These are phyloP conservation scores for Sphagnum magellanicum DNA, from an alignment of 228 moss, liverwort and hornwort species.

Conservation along the genomic window DNA sequence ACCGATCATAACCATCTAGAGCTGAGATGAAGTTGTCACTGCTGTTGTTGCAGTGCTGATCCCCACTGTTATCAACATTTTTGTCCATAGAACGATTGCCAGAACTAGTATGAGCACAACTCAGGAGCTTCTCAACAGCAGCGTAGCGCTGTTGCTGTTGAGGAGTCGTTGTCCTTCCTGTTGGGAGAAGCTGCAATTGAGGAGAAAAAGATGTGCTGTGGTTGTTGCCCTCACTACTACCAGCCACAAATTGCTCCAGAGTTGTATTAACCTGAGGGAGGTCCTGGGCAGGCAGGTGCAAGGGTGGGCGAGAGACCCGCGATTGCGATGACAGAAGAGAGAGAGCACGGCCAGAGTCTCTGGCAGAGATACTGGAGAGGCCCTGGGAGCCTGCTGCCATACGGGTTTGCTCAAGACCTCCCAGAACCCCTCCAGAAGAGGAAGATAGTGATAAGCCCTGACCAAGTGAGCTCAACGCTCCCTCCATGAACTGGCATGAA, in stretches of 20 bases:
- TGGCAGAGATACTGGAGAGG: conserved; percentile 74
- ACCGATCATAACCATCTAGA: conserved; percentile 48
- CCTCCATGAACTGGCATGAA: conserved; percentile 50
- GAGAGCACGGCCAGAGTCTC: conserved; percentile 99
- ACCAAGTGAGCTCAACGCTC: conserved; percentile 51
- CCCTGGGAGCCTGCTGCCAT: conserved; percentile 47
- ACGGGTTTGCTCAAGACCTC: conserved; percentile 30
- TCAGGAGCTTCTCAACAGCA: conserved; percentile 50
- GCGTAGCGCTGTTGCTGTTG: conserved; percentile 25
- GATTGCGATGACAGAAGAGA: conserved; percentile 99
- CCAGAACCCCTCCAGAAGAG: conserved; percentile 36
- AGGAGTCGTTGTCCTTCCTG: conserved; percentile 22
- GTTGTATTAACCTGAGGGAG: conserved; percentile 38
- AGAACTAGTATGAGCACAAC: not conserved
- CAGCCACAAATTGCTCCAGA: conserved; percentile 59
- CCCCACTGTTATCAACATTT: conserved; percentile 18
- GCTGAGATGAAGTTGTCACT: conserved; percentile 33
- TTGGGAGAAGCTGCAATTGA: conserved; percentile 28
- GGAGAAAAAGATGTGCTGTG: conserved; percentile 31
- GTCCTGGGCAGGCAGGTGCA: conserved; percentile 10
- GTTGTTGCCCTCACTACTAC: conserved; percentile 42
- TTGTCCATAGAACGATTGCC: conserved; percentile 36
- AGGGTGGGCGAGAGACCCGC: conserved; percentile 60
- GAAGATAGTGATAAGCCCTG: conserved; percentile 82
- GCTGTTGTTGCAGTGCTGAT: conserved; percentile 9